Conservation (phyloP, 257 asterid species). For the Ajuga chamaepitys region DNA sequence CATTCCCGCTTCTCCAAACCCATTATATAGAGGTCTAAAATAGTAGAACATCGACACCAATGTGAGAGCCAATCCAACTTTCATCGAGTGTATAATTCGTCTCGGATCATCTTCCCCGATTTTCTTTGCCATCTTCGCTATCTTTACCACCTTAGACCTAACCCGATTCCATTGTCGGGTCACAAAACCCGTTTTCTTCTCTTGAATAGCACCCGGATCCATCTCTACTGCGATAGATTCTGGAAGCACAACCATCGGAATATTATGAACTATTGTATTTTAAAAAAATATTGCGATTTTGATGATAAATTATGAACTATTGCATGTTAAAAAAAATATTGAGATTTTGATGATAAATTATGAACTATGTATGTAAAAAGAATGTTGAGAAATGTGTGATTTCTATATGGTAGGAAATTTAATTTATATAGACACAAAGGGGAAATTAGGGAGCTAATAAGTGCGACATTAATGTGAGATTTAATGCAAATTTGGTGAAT, state of each 20-base stretch:
- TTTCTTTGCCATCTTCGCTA: conserved; percentile 12
- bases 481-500: too few relatives aligned
- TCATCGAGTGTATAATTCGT: conserved; percentile 38
- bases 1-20: conserved; percentile 55
- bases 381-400: too few relatives aligned
- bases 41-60: conserved; percentile 51
- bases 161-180: neutral
- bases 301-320: too few relatives aligned
- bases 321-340: too few relatives aligned
- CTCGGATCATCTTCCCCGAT: conserved; percentile 61
- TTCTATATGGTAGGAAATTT: too few relatives aligned
- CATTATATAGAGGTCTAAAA: conserved; percentile 41
- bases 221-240: neutral
- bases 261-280: too few relatives aligned
- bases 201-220: neutral
- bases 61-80: conserved; percentile 54
- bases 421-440: too few relatives aligned
- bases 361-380: too few relatives aligned
- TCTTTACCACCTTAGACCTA: conserved; percentile 7
- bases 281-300: too few relatives aligned
- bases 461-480: too few relatives aligned
- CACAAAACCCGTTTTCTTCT: neutral
- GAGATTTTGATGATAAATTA: too few relatives aligned
- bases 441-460: too few relatives aligned
- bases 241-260: neutral